Evolutionary conservation across 768 basidiomycete genomes (phyloP), one percentile per base, ranked within the genome.

Genomic region (Pleurotus salmoneostramineus): DNA sequence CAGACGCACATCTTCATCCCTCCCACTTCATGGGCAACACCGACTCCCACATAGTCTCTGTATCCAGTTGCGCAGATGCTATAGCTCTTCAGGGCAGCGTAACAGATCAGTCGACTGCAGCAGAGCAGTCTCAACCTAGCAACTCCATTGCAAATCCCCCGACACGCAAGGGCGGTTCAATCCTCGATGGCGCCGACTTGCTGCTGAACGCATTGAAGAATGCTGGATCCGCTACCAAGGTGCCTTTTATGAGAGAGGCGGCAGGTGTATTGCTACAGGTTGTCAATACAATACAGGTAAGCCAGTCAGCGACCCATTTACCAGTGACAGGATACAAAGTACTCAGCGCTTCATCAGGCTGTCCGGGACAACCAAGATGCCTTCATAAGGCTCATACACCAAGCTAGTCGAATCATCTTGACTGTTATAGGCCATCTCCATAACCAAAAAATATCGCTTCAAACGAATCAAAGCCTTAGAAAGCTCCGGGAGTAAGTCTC

Each of bases 321-420:
- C 48, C 31, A n/a, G n/a, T n/a, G 21, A 3, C 21, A 27, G 21
- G 21, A 27, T 27, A 10, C 35, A n/a, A 0, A 33, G 34, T 52
- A 1, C 2, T 55, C n/a, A 55, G n/a, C 0, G 34, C 17, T 17
- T 31, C 27, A 1, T 15, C 31, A 55, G 52, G 52, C 27, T 43
- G 52, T 55, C 14, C 36, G 52, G 12, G 52, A 55, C 40, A 55
- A 55, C 8, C 52, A 55, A 55, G 52, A 55, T 43, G 40, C 12
- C 34, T 54, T 54, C 27, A 33, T 8, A 11, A 17, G 40, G 4
- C 52, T 54, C 15, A 42, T 31, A 4, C 11, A 43, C 10, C 52
- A 54, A 4, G 52, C 52, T 40, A 1, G 17, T 14, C 52, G 52
- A 17, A 14, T 54, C 11, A 6, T 54, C 4, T 7, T 54, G 6